phyloP scores from a whole-genome alignment of 106 monocot genomes.

The Gastrodia elata region DNA sequence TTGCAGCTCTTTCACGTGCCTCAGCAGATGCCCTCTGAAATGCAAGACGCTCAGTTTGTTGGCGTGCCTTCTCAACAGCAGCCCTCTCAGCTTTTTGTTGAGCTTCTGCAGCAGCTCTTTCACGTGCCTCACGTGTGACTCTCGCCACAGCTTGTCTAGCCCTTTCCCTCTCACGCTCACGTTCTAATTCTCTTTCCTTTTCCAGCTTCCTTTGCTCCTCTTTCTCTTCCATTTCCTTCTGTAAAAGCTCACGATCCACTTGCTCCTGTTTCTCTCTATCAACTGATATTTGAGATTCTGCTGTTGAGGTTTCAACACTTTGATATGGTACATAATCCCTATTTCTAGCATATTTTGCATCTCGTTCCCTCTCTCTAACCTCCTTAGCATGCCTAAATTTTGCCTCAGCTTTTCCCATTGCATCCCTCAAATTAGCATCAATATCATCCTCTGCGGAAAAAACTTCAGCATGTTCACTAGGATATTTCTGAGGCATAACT shows the following conservation, averaged over 20 bases:
- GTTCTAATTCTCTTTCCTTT: slow-evolving; percentile 41
- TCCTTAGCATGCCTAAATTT: slow-evolving; percentile 85
- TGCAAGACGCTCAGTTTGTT: slow-evolving; percentile 55
- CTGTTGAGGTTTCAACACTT: slow-evolving; percentile 25
- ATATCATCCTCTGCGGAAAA: slow-evolving; percentile 37
- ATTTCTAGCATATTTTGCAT: slow-evolving; percentile 31
- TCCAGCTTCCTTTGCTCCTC: slow-evolving; percentile 59
- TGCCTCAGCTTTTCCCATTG: slow-evolving; percentile 68
- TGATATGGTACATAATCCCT: slow-evolving; percentile 31
- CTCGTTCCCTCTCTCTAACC: slow-evolving; percentile 68
- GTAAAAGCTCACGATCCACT: slow-evolving; percentile 38
- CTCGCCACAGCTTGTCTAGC: slow-evolving; percentile 66
- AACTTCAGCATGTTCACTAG: slow-evolving; percentile 23
- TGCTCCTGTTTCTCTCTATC: slow-evolving; percentile 41
- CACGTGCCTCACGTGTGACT: slow-evolving; percentile 76
- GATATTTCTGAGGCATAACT: slow-evolving; percentile 35
- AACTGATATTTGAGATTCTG: slow-evolving; percentile 20
- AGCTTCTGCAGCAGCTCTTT: slow-evolving; percentile 86
- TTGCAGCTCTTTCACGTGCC: slow-evolving; percentile 61
- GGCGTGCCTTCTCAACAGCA: slow-evolving; percentile 42
- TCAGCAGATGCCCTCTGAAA: slow-evolving; percentile 54
- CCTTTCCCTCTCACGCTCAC: slow-evolving; percentile 50
- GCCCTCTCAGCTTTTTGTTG: slow-evolving; percentile 51
- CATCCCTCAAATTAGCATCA: slow-evolving; percentile 72
- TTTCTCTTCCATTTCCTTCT: slow-evolving; percentile 60